Base-by-base conservation (phyloP, 2,329 filamentous ascomycete species). In the Falciphora oryzae region DNA sequence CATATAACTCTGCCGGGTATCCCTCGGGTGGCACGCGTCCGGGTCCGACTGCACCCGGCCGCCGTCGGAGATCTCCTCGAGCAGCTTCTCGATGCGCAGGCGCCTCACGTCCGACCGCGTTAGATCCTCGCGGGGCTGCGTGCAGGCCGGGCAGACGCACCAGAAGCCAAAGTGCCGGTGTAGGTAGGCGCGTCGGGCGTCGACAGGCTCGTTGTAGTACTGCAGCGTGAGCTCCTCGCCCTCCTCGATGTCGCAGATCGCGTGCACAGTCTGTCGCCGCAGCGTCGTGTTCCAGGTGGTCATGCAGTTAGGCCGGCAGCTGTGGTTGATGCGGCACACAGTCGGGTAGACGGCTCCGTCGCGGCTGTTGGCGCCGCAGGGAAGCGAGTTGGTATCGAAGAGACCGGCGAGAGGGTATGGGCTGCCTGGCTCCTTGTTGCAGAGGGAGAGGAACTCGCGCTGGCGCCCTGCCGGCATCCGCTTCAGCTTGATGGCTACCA, bases 241-340 rank as follows among this genome's bases (percentile, higher is more conserved):
- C 1, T 59, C 60, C 61, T 66, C 65, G 64, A 67, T 65, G 18
- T 50, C 63, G 53, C 64, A 63, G 29, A 66, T 28, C 16, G 56
- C 56, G 56, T 57, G 56, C 4, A 57, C 56, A 4, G 28, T 29
- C 3, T 29, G 16, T 11, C n/a, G 56, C 56, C n/a, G n/a, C 56
- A 25, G n/a, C 56, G n/a, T 18, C n/a, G 56, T 5, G 56, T 57
- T 14, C 56, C 56, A 57, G n/a, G 4, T 27, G n/a, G n/a, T 11
- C 22, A 57, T 57, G 56, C 56, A 57, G n/a, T 57, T 57, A 10
- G 56, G 56, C 56, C 13, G 56, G n/a, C 56, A 57, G 56, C n/a
- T 27, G 56, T 57, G 56, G 56, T 57, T 57, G 56, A 57, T n/a
- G n/a, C 56, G 56, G 56, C 56, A 57, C 16, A 57, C 28, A n/a